These are phyloP conservation scores for Cicer chorassanicum DNA, from an alignment of 306 rosid genomes.

Conservation along the genomic window DNA sequence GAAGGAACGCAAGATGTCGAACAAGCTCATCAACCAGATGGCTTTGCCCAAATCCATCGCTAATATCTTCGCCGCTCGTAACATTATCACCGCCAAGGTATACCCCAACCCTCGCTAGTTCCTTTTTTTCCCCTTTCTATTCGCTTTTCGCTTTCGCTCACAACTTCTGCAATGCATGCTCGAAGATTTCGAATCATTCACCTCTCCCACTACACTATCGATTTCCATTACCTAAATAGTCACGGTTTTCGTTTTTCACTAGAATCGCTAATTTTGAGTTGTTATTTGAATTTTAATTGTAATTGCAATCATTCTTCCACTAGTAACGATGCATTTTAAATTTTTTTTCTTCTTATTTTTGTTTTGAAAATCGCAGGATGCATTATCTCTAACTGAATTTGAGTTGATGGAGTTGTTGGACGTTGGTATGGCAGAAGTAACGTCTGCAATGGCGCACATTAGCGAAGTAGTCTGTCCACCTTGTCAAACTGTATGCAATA, in stretches of 20 bases:
- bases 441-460: conserved; percentile 69
- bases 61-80: conserved; percentile 81
- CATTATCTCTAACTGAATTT: conserved; percentile 76
- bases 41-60: conserved; percentile 71
- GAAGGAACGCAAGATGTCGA: conserved; percentile 56
- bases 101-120: not conserved
- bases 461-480: conserved; percentile 89
- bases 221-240: conserved; percentile 27
- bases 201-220: not conserved
- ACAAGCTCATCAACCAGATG: conserved; percentile 74
- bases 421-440: conserved; percentile 73
- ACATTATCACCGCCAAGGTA: conserved; percentile 82
- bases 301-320: not conserved
- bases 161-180: not conserved
- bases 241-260: not conserved
- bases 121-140: not conserved
- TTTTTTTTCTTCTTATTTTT: not conserved
- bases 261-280: not conserved
- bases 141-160: conserved; percentile 27
- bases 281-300: not conserved
- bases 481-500: conserved; percentile 67
- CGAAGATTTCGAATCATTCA: conserved; percentile 3
- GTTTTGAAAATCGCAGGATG: conserved; percentile 62
- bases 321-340: not conserved
- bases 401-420: conserved; percentile 87